Conservation (phyloP, 495 filamentous ascomycete species). For the Terfezia claveryi region DNA sequence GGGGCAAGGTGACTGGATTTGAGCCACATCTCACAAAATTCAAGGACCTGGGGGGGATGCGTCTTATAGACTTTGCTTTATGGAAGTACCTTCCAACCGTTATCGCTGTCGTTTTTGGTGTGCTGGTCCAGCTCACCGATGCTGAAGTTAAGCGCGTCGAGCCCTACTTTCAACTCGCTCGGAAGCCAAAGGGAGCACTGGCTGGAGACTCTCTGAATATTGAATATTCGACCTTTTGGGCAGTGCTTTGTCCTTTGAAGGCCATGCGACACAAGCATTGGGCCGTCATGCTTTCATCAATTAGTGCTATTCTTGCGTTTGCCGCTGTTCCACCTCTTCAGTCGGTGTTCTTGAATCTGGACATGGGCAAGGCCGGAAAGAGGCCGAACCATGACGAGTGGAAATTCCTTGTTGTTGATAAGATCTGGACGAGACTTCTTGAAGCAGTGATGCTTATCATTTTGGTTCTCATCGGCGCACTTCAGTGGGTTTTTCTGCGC, state of each 20-base stretch:
- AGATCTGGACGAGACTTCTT: slow-evolving; percentile 38
- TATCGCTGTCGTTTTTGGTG: slow-evolving; percentile 45
- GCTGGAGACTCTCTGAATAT: slow-evolving; percentile 49
- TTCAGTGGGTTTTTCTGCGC: slow-evolving; percentile 31
- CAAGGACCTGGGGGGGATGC: slow-evolving; percentile 28
- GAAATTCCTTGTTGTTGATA: slow-evolving; percentile 32
- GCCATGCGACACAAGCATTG: slow-evolving; percentile 39
- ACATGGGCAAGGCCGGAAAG: slow-evolving; percentile 24
- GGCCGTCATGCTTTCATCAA: slow-evolving; percentile 39
- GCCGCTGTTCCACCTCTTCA: slow-evolving; percentile 39
- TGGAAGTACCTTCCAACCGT: slow-evolving; percentile 55
- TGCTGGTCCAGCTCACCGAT: slow-evolving; percentile 53
- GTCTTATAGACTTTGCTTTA: slow-evolving; percentile 33
- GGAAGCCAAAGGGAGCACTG: slow-evolving; percentile 32
- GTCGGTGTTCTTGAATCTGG: slow-evolving; percentile 33
- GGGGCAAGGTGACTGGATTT: slow-evolving; percentile 20
- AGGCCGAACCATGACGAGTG: not conserved
- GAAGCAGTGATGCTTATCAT: slow-evolving; percentile 27
- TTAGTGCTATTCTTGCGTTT: slow-evolving; percentile 39
- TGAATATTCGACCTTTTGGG: slow-evolving; percentile 45
- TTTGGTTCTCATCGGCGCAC: slow-evolving; percentile 32
- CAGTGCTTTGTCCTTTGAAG: slow-evolving; percentile 37
- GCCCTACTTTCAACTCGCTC: slow-evolving; percentile 52
- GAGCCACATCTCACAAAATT: slow-evolving; percentile 20
- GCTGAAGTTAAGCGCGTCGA: slow-evolving; percentile 55